Percentiles rank a stretch among this genome's conserved stretches.
Conservation (phyloP, 2,329 filamentous ascomycete species). For the Trichoderma hamatum region DNA sequence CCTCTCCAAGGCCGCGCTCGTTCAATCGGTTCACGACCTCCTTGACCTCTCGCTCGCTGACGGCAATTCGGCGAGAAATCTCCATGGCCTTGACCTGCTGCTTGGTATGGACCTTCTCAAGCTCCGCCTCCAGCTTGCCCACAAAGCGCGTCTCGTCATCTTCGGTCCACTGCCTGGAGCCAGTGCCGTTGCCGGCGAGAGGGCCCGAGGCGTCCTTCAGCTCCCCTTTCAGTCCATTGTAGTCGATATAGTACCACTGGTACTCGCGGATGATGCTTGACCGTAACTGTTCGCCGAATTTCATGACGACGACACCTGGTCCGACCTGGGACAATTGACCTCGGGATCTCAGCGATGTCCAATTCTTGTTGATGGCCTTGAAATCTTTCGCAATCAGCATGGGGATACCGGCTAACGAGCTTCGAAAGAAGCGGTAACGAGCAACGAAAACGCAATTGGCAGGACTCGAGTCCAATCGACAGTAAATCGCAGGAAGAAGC, state of each 20-base stretch:
- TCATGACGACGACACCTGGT: conserved; percentile 65
- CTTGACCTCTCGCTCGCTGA: conserved; percentile 85
- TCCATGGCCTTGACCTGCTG: conserved; percentile 97
- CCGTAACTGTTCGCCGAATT: conserved; percentile 95
- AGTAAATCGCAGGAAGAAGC: neutral
- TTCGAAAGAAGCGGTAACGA: neutral
- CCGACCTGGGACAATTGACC: conserved; percentile 41
- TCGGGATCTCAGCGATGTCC: conserved; percentile 42
- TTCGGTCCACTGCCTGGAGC: conserved; percentile 75
- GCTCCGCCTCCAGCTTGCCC: conserved; percentile 80
- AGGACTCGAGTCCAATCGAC: neutral
- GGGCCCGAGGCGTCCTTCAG: conserved; percentile 73
- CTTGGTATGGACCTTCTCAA: conserved; percentile 97
- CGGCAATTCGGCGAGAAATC: conserved; percentile 86
- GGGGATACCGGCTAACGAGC: conserved; percentile 28
- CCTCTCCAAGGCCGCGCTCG: conserved; percentile 59
- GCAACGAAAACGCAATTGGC: neutral
- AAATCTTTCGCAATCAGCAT: conserved; percentile 60
- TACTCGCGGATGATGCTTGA: conserved; percentile 96
- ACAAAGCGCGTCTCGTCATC: conserved; percentile 92
- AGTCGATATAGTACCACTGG: conserved; percentile 97
- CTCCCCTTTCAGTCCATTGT: conserved; percentile 87
- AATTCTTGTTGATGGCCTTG: conserved; percentile 47
- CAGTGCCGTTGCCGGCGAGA: conserved; percentile 45
- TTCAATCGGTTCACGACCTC: conserved; percentile 80